These are phyloP conservation scores for Alternaria arborescens DNA, from an alignment of 2,329 filamentous ascomycete species.

Conservation along the genomic window DNA sequence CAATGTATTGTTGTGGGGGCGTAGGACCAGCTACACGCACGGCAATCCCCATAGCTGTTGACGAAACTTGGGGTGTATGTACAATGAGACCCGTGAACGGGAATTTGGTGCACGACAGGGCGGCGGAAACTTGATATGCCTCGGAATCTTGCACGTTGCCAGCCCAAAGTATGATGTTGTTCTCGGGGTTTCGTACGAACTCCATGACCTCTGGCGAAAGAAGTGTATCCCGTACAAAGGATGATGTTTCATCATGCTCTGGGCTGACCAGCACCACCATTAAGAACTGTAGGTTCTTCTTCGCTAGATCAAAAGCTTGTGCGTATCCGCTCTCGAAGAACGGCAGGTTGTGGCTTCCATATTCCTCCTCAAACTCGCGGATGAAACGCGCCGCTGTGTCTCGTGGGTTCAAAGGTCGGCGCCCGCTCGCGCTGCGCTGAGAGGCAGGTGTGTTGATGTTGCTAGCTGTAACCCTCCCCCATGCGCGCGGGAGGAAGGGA, in stretches of 20 bases:
- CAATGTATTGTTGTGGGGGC: slow-evolving; percentile 73
- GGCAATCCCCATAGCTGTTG: slow-evolving; percentile 89
- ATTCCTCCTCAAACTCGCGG: slow-evolving; percentile 94
- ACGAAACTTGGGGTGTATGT: slow-evolving; percentile 83
- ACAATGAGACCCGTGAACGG: slow-evolving; percentile 88
- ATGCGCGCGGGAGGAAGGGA: slow-evolving; percentile 76
- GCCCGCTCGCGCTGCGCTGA: slow-evolving; percentile 68
- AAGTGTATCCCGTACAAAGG: slow-evolving; percentile 83
- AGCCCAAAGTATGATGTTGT: slow-evolving; percentile 89
- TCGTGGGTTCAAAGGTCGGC: slow-evolving; percentile 80
- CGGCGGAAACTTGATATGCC: slow-evolving; percentile 89
- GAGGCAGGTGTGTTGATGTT: slow-evolving; percentile 52
- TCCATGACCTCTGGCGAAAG: slow-evolving; percentile 75
- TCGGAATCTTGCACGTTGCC: slow-evolving; percentile 93
- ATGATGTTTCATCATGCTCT: slow-evolving; percentile 90
- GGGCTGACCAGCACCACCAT: slow-evolving; percentile 88
- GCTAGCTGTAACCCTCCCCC: slow-evolving; percentile 62
- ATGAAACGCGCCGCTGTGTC: slow-evolving; percentile 90
- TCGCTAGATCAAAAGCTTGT: slow-evolving; percentile 87
- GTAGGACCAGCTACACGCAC: slow-evolving; percentile 79
- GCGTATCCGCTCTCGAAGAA: slow-evolving; percentile 92
- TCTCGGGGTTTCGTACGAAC: slow-evolving; percentile 77
- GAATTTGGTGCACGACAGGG: slow-evolving; percentile 89
- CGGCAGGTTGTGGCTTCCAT: slow-evolving; percentile 74
- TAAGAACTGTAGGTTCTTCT: slow-evolving; percentile 89